Percentiles rank a stretch among this genome's conserved stretches.
Conservation (phyloP, 441 rosid genomes). For the Capsella rubella region DNA sequence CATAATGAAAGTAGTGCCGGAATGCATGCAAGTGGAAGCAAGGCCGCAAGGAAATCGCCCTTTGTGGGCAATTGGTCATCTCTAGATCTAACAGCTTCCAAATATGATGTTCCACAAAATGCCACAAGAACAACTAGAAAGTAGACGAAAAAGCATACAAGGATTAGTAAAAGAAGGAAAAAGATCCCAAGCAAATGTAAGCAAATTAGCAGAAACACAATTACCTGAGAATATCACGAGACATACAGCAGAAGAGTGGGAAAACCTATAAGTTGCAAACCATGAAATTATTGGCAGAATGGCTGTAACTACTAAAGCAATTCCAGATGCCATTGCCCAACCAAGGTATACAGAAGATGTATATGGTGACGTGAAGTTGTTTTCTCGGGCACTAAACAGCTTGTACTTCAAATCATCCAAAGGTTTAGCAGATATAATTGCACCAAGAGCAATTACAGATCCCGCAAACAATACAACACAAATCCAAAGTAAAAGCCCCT, state of each 20-base stretch:
- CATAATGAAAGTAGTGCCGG: conserved; percentile 93
- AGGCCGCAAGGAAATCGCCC: conserved; percentile 97
- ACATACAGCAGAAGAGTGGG: conserved; percentile 92
- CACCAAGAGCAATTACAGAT: conserved; percentile 88
- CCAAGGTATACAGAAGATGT: conserved; percentile 94
- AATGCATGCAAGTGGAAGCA: conserved; percentile 96
- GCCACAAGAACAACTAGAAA: conserved; percentile 90
- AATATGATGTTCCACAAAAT: conserved; percentile 91
- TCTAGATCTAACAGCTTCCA: conserved; percentile 94
- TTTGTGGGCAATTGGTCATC: conserved; percentile 87
- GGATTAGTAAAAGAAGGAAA: conserved; percentile 29
- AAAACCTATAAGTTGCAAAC: conserved; percentile 96
- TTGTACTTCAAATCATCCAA: conserved; percentile 84
- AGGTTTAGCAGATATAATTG: conserved; percentile 90
- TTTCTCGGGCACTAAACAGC: conserved; percentile 73
- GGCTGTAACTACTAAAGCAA: conserved; percentile 92
- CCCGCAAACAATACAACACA: conserved; percentile 76
- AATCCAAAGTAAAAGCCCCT: conserved; percentile 83
- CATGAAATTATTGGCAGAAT: conserved; percentile 97
- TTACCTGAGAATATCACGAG: conserved; percentile 89
- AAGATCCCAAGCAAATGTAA: conserved; percentile 20
- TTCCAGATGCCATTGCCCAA: conserved; percentile 98
- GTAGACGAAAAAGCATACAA: conserved; percentile 42
- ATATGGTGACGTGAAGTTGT: conserved; percentile 81
- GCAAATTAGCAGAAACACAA: conserved; percentile 34